These are phyloP conservation scores for Haplographium delicatum DNA, from an alignment of 495 filamentous ascomycete species.

Conservation along the genomic window DNA sequence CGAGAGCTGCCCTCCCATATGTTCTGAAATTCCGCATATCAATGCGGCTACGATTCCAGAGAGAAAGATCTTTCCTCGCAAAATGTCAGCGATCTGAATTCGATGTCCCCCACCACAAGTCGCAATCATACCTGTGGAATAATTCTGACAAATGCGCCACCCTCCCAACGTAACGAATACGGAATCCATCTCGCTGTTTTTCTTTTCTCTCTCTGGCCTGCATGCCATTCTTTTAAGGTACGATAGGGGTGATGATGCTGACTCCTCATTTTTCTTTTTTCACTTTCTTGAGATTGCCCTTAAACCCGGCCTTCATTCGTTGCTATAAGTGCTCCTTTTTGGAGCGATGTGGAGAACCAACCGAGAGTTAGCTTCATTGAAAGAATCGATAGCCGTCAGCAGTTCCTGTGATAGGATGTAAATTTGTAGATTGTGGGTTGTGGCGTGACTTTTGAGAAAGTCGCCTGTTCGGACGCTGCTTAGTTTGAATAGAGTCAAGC, in stretches of 20 bases:
- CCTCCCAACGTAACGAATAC: conserved; percentile 26
- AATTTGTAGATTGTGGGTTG: background rate
- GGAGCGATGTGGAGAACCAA: background rate
- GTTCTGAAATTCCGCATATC: conserved; percentile 18
- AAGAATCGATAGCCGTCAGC: background rate
- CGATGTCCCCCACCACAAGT: background rate
- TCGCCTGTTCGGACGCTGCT: background rate
- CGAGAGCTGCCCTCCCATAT: conserved; percentile 18
- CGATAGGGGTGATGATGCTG: conserved; percentile 26
- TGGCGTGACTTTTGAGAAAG: background rate
- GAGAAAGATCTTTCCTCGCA: conserved; percentile 17
- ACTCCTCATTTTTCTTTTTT: conserved; percentile 18
- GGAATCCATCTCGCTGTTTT: conserved; percentile 24
- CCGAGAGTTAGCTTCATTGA: background rate
- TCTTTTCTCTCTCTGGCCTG: conserved; percentile 18
- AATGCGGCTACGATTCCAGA: conserved; percentile 20
- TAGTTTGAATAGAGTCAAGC: background rate
- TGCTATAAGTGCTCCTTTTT: background rate
- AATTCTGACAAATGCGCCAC: conserved; percentile 20
- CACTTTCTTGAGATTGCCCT: background rate
- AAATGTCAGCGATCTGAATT: background rate
- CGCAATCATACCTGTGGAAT: conserved; percentile 24
- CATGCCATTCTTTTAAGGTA: conserved; percentile 21
- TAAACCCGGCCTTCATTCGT: background rate
- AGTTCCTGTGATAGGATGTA: background rate